Percentiles rank a stretch among this genome's conserved stretches.
phyloP scores from a whole-genome alignment of 768 basidiomycete species.

The Megacollybia marginata region DNA sequence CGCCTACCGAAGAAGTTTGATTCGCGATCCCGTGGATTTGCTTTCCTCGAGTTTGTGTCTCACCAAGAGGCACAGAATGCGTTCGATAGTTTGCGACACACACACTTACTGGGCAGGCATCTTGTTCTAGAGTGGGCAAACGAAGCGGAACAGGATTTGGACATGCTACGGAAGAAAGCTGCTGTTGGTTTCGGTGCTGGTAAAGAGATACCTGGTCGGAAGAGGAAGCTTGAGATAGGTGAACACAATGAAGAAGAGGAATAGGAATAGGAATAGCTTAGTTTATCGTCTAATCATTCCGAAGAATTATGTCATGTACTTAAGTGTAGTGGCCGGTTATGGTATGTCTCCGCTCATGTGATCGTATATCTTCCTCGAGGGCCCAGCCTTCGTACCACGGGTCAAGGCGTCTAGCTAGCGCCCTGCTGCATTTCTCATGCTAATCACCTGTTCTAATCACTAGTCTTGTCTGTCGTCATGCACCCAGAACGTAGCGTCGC shows the following conservation, averaged over 20 bases:
- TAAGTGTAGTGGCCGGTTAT: no score
- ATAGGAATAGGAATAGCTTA: no score
- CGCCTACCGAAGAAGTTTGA: constrained; percentile 92
- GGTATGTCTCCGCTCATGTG: neutral
- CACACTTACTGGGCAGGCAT: constrained; percentile 93
- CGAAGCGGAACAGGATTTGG: constrained; percentile 73
- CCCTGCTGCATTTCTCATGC: no score
- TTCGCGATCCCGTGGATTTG: constrained; percentile 85
- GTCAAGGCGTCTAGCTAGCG: no score
- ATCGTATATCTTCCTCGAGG: no score
- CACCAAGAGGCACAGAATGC: constrained; percentile 88
- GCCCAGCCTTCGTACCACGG: no score
- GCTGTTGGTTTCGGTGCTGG: constrained; percentile 72
- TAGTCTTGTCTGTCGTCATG: neutral
- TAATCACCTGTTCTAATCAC: no score
- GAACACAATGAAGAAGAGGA: no score
- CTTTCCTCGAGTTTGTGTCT: constrained; percentile 91
- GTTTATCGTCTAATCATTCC: no score
- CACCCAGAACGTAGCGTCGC: constrained; percentile 25
- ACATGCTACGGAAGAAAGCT: constrained; percentile 68
- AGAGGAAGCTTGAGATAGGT: constrained; percentile 61
- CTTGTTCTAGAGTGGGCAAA: constrained; percentile 93
- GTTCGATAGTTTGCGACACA: constrained; percentile 80
- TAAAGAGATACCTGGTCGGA: constrained; percentile 61
- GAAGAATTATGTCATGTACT: no score